Evolutionary conservation across 768 basidiomycete genomes (phyloP), one percentile per base, ranked within the genome.

Genomic region (Multifurca ochricompacta): DNA sequence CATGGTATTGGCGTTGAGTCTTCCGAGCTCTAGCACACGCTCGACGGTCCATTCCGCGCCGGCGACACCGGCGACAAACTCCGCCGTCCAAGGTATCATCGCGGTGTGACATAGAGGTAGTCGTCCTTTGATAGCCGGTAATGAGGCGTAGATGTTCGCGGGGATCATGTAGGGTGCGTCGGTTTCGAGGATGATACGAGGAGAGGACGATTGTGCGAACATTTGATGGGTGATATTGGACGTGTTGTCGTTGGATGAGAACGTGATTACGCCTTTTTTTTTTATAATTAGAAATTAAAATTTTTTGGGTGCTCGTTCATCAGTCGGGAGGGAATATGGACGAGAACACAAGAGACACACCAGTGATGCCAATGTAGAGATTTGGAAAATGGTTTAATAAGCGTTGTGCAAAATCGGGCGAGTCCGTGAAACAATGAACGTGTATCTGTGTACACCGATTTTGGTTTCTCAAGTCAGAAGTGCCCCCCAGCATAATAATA

Each of bases 131-230:
- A 74, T 51, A 6, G 59, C 59, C 1, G 77, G 73, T 0, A 88
- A 67, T 0, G 81, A 71, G 2, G 69, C 65, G 63, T 88, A 89
- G 16, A 92, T 66, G 54, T 86, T 91, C 0, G 79, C 72, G 0
- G 91, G 91, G 0, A 85, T 76, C 91, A 93, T 92, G 70, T 77
- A 93, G 0, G 91, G 91, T 3, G 88, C 89, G 59, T 93, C 91
- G 0, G 91, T 91, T 68, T 93, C 91, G 3, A 92, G 74, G 0
- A 91, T 67, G 61, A 75, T 68, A 18, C 74, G 69, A 1, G 60
- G 63, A 1, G 60, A 30, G 2, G 61, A 42, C 1, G 65, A 52
- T 13, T 61, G 51, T 13, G 63, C 49, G 16, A 60, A 62, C 51
- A 70, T 60, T 35, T 77, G 72, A 2, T 76, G 77, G n/a, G 92